Percentiles rank a stretch among this genome's conserved stretches.
Conservation (phyloP, 1,139 yeast genomes). For the Hemisphaericaspora lyxosophila region DNA sequence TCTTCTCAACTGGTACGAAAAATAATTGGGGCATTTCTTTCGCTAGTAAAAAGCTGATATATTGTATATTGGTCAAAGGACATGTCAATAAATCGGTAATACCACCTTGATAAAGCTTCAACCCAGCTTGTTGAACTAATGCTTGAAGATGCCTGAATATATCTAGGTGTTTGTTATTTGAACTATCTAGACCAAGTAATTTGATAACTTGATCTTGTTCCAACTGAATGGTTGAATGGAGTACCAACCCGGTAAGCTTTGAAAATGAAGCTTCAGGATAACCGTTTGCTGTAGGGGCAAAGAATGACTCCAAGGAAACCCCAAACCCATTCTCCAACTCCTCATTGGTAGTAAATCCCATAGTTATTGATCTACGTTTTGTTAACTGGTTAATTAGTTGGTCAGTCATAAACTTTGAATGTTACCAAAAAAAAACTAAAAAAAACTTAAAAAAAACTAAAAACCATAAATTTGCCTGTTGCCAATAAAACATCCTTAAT, state of each 20-base stretch:
- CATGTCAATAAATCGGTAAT: conserved; percentile 14
- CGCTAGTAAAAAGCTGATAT: conserved; percentile 21
- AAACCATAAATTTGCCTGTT: no score
- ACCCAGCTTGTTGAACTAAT: conserved; percentile 13
- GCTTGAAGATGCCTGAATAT: conserved; percentile 13
- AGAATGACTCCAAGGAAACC: conserved; percentile 1
- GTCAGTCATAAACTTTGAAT: background rate
- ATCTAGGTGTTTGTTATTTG: conserved; percentile 10
- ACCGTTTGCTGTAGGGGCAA: conserved; percentile 1
- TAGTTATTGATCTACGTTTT: no score
- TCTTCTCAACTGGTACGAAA: conserved; percentile 17
- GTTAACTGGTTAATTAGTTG: no score
- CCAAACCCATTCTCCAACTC: no score
- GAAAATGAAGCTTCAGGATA: conserved; percentile 12
- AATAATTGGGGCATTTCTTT: conserved; percentile 20
- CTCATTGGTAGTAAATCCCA: no score
- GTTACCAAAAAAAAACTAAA: background rate
- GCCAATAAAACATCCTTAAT: no score
- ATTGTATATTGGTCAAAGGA: conserved; percentile 24
- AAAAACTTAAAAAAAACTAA: no score
- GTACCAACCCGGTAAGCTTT: conserved; percentile 17
- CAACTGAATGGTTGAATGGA: conserved; percentile 15
- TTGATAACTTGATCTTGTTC: conserved; percentile 16
- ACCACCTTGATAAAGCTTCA: conserved; percentile 10
- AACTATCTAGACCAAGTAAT: conserved; percentile 14